Evolutionary conservation across 306 rosid species (phyloP), one percentile per base, ranked within the genome.

Genomic region (Erythrophleum fordii): DNA sequence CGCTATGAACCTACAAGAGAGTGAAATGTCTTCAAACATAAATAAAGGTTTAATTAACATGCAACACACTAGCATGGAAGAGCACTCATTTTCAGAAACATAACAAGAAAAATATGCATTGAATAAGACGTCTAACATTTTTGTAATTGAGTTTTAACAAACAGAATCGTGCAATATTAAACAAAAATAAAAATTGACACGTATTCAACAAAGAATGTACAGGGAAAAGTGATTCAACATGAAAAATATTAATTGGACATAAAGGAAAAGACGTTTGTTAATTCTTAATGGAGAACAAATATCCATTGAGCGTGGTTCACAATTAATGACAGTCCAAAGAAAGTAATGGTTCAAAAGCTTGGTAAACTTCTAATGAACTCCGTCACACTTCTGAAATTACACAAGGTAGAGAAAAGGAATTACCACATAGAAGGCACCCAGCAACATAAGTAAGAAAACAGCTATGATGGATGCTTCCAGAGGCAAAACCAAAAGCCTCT

Each of bases 361-460:
- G 61, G 45, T 22, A 55, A 77, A 53, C 80, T 64, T 82, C 53
- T 52, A 74, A 69, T 53, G 73, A 75, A 78, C 11, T 41, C 74
- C 25, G 31, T 64, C 35, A 37, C 45, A 76, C 23, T 75, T 82
- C 34, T 61, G 46, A 83, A 82, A 85, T 20, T 23, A 71, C 46
- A 34, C 8, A 65, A 75, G 28, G 34, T 20, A 75, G 28, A 70
- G 52, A 46, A 62, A 66, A 29, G 23, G 56, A 73, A 64, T 77
- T 93, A 96, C 99, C 99, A 96, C 99, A 89, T 96, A 96, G 93
- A 96, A 96, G 84, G 99, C 98, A 60, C 94, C 97, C 44, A 96
- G 89, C 86, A 90, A 77, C 81, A 96, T 85, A 53, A 96, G 93
- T 65, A 96, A 88, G 93, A 96, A 45, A 82, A 96, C 85, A 53